Base-by-base conservation (phyloP, 495 filamentous ascomycete genomes). In the Aspergillus sparsus region DNA sequence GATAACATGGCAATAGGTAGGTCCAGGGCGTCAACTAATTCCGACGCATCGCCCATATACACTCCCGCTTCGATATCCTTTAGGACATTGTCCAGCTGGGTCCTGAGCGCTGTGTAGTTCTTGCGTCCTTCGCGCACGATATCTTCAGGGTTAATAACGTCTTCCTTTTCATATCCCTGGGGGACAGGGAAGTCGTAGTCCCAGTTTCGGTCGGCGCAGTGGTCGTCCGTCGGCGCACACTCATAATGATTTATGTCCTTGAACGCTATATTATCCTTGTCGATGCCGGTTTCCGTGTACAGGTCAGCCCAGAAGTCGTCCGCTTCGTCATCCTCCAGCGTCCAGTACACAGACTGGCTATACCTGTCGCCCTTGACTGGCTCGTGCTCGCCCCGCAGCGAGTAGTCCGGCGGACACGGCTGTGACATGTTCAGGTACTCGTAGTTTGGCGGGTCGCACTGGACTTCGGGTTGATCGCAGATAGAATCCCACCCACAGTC, bases 171-270 rank as follows among this genome's bases (percentile, higher is more conserved):
- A 18, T 54, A 61, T 16, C 36, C 53, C 5, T 47, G 39, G 0
- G 63, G 33, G 6, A 42, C 49, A 12, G 55, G 55, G 45, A 58
- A 58, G 46, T 58, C 18, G 9, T 58, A 58, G 35, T 58, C 55
- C 15, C 35, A 42, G 16, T 58, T 31, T 7, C 13, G 12, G 21
- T 58, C 16, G 6, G 3, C 55, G 11, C 45, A 50, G 34, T 41
- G 8, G 6, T 31, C 13, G 7, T 49, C 34, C 1, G 45, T 31
- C 13, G 16, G 45, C 13, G 4, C 5, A 16, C 45, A 42, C 9
- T 33, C 2, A 0, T 18, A 3, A 7, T 50, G 45, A 10, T 42
- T 1, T 3, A 58, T 36, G 16, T 58, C 16, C 7, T 58, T 50
- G 7, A 9, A 51, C 8, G 7, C 45, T 3, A 58, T 58, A n/a